Conservation (phyloP, 495 filamentous ascomycete genomes). For the Aspergillus wentii region DNA sequence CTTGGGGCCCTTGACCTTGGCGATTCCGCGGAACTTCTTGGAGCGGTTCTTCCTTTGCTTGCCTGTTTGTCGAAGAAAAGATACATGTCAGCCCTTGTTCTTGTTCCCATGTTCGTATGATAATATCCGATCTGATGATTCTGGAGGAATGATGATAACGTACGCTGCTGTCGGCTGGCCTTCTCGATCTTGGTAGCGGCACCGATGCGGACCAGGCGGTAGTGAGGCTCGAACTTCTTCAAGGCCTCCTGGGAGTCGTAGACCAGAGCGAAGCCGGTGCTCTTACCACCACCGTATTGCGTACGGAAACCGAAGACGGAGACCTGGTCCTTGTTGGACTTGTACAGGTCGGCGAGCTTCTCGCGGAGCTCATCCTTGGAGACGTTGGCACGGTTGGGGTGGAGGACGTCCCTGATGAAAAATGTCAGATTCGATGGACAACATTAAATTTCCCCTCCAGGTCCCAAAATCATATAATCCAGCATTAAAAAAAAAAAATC, state of each 20-base stretch:
- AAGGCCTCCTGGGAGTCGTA: slow-evolving; percentile 95
- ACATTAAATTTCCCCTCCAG: too few species aligned
- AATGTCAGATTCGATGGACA: too few species aligned
- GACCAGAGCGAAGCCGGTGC: slow-evolving; percentile 95
- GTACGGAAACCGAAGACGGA: slow-evolving; percentile 97
- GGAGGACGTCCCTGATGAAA: slow-evolving; percentile 84
- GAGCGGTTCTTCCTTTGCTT: slow-evolving; percentile 99
- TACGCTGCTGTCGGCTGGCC: slow-evolving; percentile 97
- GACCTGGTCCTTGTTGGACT: slow-evolving; percentile 92
- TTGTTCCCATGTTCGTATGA: neutral
- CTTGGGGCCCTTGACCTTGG: slow-evolving; percentile 82
- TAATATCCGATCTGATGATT: neutral
- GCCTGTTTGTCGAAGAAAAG: slow-evolving; percentile 59
- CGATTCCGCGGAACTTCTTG: slow-evolving; percentile 96
- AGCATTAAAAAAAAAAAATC: too few species aligned
- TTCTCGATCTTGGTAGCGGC: slow-evolving; percentile 90
- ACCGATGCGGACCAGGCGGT: slow-evolving; percentile 90
- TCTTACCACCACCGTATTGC: slow-evolving; percentile 99
- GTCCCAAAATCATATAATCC: too few species aligned
- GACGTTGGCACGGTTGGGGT: slow-evolving; percentile 96
- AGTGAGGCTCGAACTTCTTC: slow-evolving; percentile 99
- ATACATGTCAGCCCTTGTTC: neutral
- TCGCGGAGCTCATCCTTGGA: slow-evolving; percentile 96
- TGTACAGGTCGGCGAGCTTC: slow-evolving; percentile 95
- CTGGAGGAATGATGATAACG: slow-evolving; percentile 38